Evolutionary conservation across 441 rosid genomes (phyloP).

Genomic region (Euphorbia schlechtendalii): DNA sequence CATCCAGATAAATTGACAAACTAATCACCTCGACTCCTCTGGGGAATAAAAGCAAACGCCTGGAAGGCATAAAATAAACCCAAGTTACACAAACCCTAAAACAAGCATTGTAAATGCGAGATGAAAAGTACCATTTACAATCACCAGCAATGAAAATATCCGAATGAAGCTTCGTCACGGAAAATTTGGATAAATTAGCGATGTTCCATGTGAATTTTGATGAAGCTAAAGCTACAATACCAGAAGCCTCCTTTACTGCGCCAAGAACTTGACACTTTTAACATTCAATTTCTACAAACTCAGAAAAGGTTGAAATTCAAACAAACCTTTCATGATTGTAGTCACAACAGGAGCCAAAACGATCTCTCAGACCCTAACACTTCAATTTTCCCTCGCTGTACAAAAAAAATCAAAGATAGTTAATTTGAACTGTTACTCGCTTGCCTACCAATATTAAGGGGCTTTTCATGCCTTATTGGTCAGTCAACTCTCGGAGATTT

Average conservation of each 20-base stretch:
- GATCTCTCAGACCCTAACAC: too few species aligned
- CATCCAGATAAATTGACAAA: constrained; percentile 6
- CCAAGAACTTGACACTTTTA: not conserved
- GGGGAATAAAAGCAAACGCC: constrained; percentile 6
- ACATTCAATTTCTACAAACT: not conserved
- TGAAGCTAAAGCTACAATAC: not conserved
- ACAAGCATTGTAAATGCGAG: too few species aligned
- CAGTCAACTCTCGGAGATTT: too few species aligned
- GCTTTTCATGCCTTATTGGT: too few species aligned
- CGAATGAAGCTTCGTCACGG: not conserved
- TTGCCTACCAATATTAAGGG: too few species aligned
- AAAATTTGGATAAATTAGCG: not conserved
- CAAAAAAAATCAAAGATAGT: not conserved
- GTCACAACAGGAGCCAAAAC: too few species aligned
- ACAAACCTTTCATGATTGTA: not conserved
- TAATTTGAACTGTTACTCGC: too few species aligned
- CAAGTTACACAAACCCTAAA: not conserved
- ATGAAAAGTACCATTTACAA: constrained; percentile 8
- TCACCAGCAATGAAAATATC: not conserved
- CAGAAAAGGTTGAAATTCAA: not conserved
- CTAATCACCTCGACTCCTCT: not conserved
- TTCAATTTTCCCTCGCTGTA: too few species aligned
- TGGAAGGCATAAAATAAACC: not conserved
- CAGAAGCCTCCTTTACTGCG: not conserved
- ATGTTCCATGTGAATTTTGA: constrained; percentile 9